These are phyloP conservation scores for Catunica adiposa DNA, from an alignment of 2,329 filamentous ascomycete species.

Conservation along the genomic window DNA sequence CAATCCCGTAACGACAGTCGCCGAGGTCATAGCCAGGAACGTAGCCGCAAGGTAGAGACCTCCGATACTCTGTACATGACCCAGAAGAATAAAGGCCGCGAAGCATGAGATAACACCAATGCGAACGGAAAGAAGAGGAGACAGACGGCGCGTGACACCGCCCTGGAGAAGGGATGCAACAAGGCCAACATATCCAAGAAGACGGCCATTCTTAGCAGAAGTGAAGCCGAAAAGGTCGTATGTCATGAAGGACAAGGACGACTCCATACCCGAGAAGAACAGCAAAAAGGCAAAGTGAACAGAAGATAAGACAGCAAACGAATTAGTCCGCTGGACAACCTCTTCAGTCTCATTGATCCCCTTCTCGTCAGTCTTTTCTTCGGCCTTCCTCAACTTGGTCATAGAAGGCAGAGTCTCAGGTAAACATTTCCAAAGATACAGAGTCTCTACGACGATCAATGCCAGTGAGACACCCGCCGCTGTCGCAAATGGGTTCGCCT, in stretches of 20 bases:
- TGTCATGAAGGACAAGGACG: constrained; percentile 92
- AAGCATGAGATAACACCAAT: constrained; percentile 65
- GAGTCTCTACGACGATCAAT: constrained; percentile 70
- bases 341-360: constrained; percentile 14
- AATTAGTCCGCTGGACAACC: constrained; percentile 52
- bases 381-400: constrained; percentile 21
- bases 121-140: constrained; percentile 65
- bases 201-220: constrained; percentile 61
- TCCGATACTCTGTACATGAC: constrained; percentile 46
- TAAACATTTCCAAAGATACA: constrained; percentile 69
- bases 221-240: constrained; percentile 80
- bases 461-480: constrained; percentile 77
- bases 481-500: constrained; percentile 82
- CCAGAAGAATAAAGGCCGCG: constrained; percentile 63
- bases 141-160: constrained; percentile 69
- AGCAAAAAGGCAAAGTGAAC: constrained; percentile 84
- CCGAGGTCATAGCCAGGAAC: constrained; percentile 73
- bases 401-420: constrained; percentile 69
- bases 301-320: constrained; percentile 63
- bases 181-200: constrained; percentile 82
- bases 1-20: constrained; percentile 84
- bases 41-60: constrained; percentile 70
- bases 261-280: constrained; percentile 97
- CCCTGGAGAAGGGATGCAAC: constrained; percentile 87
- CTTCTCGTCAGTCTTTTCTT: constrained; percentile 18